Evolutionary conservation across 1,139 yeast species (phyloP).

Genomic region (Insectozyma bohioensis): DNA sequence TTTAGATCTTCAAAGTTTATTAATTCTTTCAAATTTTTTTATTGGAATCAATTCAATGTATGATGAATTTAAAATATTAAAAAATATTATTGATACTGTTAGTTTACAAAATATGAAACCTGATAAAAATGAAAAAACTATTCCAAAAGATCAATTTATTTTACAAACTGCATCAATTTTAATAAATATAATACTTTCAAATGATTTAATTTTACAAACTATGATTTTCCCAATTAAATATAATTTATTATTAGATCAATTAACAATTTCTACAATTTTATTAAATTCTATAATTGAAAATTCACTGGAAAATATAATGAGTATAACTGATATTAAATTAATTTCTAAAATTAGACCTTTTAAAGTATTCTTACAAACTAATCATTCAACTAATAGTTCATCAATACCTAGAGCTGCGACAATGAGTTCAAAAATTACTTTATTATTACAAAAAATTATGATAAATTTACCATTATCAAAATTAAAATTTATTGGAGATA

Average conservation of each 20-base stretch:
- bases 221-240: constrained; percentile 39
- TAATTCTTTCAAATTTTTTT: constrained; percentile 17
- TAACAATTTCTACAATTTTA: constrained; percentile 31
- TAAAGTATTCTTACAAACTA: constrained; percentile 22
- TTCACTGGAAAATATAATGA: constrained; percentile 15
- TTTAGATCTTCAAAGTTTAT: constrained; percentile 27
- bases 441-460: constrained; percentile 21
- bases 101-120: neutral
- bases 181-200: constrained; percentile 15
- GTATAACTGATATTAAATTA: constrained; percentile 22
- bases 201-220: constrained; percentile 15
- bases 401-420: constrained; percentile 21
- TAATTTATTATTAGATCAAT: constrained; percentile 27
- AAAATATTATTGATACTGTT: constrained; percentile 13
- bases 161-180: constrained; percentile 35
- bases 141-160: constrained; percentile 18
- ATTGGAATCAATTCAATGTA: constrained; percentile 9
- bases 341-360: constrained; percentile 24
- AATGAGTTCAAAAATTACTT: constrained; percentile 19
- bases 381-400: constrained; percentile 13
- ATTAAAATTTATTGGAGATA: constrained; percentile 16
- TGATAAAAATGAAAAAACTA: constrained; percentile 1
- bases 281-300: constrained; percentile 17
- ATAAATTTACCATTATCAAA: constrained; percentile 16
- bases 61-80: constrained; percentile 12